Conservation (phyloP, 208 protist genomes). For the Phytomonas serpens region DNA sequence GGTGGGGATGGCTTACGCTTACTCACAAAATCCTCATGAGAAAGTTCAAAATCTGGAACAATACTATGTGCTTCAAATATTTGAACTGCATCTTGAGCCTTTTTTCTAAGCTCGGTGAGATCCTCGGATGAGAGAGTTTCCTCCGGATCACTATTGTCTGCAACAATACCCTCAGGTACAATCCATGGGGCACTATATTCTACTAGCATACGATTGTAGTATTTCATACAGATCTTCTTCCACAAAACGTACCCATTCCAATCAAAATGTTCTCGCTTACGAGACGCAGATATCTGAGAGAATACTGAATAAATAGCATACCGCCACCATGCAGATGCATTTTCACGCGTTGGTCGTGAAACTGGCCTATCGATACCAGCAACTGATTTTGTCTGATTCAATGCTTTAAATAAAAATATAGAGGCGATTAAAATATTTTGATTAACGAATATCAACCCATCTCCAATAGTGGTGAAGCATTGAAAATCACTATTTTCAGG, state of each 20-base stretch:
- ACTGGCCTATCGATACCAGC: background rate
- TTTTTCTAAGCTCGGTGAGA: constrained; percentile 2
- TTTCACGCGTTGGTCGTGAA: background rate
- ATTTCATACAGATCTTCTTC: constrained; percentile 12
- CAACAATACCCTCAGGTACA: background rate
- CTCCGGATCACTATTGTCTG: background rate
- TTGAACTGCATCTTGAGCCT: constrained; percentile 4
- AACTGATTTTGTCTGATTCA: background rate
- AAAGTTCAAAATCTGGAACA: background rate
- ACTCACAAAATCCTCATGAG: background rate
- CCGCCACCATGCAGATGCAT: constrained; percentile 18
- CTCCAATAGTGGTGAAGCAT: background rate
- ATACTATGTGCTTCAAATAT: background rate
- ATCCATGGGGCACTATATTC: constrained; percentile 24
- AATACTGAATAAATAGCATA: constrained; percentile 18
- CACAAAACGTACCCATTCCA: constrained; percentile 17
- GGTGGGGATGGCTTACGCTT: background rate
- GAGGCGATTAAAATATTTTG: background rate
- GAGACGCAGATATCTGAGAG: background rate
- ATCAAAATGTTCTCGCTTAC: constrained; percentile 15
- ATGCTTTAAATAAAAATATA: background rate
- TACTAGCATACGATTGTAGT: constrained; percentile 13
- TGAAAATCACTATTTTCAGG: background rate
- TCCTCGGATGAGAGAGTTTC: background rate
- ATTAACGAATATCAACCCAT: background rate